Evolutionary conservation across 768 basidiomycete genomes (phyloP).

Genomic region (Fomitopsis pulvina): DNA sequence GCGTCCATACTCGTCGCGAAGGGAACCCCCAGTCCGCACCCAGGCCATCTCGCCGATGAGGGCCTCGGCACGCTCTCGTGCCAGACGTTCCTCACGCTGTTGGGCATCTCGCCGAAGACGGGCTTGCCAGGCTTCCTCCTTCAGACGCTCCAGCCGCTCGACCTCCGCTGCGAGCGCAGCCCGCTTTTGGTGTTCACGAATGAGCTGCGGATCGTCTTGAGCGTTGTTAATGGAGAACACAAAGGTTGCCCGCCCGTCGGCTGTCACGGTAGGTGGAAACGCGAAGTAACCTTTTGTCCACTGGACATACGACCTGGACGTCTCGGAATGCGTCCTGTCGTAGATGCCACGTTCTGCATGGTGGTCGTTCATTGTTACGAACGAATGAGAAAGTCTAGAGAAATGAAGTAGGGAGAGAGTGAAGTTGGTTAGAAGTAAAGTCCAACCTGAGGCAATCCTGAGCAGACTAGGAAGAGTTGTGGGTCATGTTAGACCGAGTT

Average conservation of each 20-base stretch:
- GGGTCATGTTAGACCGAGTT: too few relatives aligned
- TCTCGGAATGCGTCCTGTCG: neutral
- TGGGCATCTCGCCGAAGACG: neutral
- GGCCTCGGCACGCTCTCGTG: slow-evolving; percentile 35
- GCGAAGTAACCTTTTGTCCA: slow-evolving; percentile 4
- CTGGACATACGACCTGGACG: neutral
- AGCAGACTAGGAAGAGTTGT: too few relatives aligned
- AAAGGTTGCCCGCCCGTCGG: neutral
- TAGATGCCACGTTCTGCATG: neutral
- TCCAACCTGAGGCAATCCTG: too few relatives aligned
- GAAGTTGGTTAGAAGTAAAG: too few relatives aligned
- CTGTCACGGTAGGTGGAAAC: neutral
- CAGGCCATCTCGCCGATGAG: slow-evolving; percentile 50
- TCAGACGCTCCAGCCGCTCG: neutral
- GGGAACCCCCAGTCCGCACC: slow-evolving; percentile 51
- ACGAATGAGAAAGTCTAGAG: too few relatives aligned
- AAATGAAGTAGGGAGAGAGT: too few relatives aligned
- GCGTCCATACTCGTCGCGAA: slow-evolving; percentile 42
- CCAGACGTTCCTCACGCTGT: slow-evolving; percentile 15
- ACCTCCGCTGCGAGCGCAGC: neutral
- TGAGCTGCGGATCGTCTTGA: neutral
- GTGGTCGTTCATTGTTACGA: neutral
- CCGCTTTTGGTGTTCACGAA: neutral
- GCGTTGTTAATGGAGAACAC: neutral
- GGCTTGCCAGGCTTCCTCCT: neutral